These are phyloP conservation scores for Talaromyces liani DNA, from an alignment of 495 filamentous ascomycete genomes.

Conservation along the genomic window DNA sequence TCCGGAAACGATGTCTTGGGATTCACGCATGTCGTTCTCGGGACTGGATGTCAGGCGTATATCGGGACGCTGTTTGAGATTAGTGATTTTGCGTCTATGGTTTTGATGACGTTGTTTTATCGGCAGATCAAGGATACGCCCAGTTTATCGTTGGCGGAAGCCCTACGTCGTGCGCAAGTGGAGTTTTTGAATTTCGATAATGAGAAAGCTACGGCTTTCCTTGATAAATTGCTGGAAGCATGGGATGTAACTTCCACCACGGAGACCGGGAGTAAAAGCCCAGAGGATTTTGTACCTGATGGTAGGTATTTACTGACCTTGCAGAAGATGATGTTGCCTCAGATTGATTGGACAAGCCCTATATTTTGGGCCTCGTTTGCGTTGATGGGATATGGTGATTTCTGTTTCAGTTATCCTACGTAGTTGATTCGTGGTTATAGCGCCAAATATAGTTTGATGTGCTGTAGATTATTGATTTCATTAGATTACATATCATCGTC, in stretches of 20 bases:
- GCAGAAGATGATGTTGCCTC: conserved; percentile 17
- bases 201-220: conserved; percentile 14
- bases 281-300: conserved; percentile 19
- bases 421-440: neutral
- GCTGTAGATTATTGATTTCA: neutral
- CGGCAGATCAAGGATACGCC: conserved; percentile 13
- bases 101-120: conserved; percentile 27
- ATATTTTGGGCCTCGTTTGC: conserved; percentile 24
- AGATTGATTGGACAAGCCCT: conserved; percentile 21
- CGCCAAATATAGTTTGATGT: neutral
- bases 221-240: conserved; percentile 16
- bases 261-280: neutral
- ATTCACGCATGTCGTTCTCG: conserved; percentile 23
- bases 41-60: conserved; percentile 23
- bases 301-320: conserved; percentile 15
- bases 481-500: conserved; percentile 1
- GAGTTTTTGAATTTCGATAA: conserved; percentile 18
- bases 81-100: conserved; percentile 24
- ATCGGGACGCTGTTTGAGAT: conserved; percentile 25
- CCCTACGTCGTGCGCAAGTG: conserved; percentile 16
- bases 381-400: conserved; percentile 21
- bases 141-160: conserved; percentile 12
- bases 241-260: conserved; percentile 7
- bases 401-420: conserved; percentile 11
- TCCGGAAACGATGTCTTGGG: conserved; percentile 22